Evolutionary conservation across 2,329 filamentous ascomycete genomes (phyloP).

Genomic region (Parascedosporium putredinis): DNA sequence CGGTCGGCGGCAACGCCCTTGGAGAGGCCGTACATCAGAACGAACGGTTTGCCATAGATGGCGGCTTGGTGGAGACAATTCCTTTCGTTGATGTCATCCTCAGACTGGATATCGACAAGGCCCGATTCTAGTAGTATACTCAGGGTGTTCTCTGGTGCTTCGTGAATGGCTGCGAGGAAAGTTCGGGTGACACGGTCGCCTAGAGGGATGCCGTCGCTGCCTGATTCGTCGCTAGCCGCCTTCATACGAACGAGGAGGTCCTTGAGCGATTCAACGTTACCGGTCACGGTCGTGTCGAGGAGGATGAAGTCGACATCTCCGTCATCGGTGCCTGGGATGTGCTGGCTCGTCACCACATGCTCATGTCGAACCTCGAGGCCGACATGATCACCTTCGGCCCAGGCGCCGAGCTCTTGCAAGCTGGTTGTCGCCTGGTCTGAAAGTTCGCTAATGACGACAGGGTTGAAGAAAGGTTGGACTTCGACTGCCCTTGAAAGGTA

Average conservation of each 20-base stretch:
- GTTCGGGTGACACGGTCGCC: slow-evolving; percentile 76
- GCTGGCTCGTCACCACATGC: slow-evolving; percentile 56
- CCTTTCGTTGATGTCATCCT: slow-evolving; percentile 95
- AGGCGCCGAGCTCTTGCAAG: slow-evolving; percentile 85
- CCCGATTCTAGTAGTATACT: slow-evolving; percentile 68
- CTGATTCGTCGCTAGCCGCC: slow-evolving; percentile 40
- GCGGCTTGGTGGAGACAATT: slow-evolving; percentile 96
- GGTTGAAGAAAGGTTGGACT: slow-evolving; percentile 96
- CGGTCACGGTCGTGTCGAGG: slow-evolving; percentile 74
- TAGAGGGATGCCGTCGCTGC: slow-evolving; percentile 40
- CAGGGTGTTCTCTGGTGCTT: slow-evolving; percentile 69
- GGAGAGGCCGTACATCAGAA: slow-evolving; percentile 65
- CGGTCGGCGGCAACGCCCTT: slow-evolving; percentile 66
- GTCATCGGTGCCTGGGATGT: slow-evolving; percentile 66
- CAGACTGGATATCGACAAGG: slow-evolving; percentile 79
- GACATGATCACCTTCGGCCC: slow-evolving; percentile 93
- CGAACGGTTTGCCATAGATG: slow-evolving; percentile 76
- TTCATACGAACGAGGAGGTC: slow-evolving; percentile 72
- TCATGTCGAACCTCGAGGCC: slow-evolving; percentile 57
- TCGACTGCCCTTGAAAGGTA: slow-evolving; percentile 94
- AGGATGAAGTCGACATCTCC: slow-evolving; percentile 83
- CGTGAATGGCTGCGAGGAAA: slow-evolving; percentile 81
- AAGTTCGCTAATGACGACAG: slow-evolving; percentile 89
- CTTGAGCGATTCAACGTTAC: slow-evolving; percentile 65
- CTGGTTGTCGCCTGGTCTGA: slow-evolving; percentile 97